A percentile compares a stretch with the other conserved stretches of the same genome.
These are phyloP conservation scores for Podila clonocystis DNA, from an alignment of 192 early-diverging fungal species.

Conservation along the genomic window DNA sequence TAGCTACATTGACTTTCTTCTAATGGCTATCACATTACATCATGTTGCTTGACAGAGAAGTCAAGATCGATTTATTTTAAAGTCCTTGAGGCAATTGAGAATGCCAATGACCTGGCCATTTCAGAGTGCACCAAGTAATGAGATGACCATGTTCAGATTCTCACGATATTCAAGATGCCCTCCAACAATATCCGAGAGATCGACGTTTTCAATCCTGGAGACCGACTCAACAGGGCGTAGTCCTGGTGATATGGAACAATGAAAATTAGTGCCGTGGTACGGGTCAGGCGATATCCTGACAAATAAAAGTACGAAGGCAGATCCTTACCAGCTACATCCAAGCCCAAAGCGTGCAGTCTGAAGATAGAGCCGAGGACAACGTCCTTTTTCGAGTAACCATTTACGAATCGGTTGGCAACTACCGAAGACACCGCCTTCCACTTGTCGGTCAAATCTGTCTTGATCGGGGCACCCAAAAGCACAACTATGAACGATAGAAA, in stretches of 20 bases:
- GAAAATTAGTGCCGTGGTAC: background rate
- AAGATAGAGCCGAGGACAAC: slow-evolving; percentile 63
- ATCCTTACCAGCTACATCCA: slow-evolving; percentile 53
- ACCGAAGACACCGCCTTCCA: slow-evolving; percentile 56
- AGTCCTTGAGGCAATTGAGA: too few species aligned
- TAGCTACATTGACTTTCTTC: too few species aligned
- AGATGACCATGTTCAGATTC: slow-evolving; percentile 46
- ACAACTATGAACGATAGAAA: slow-evolving; percentile 47
- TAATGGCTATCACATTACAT: too few species aligned
- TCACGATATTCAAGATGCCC: slow-evolving; percentile 62
- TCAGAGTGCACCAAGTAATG: slow-evolving; percentile 36
- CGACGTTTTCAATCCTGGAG: slow-evolving; percentile 58
- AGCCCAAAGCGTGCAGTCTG: slow-evolving; percentile 58
- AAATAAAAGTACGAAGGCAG: background rate
- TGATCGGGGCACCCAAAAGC: slow-evolving; percentile 63
- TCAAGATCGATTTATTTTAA: too few species aligned
- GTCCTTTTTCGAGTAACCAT: slow-evolving; percentile 65
- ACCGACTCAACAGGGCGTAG: slow-evolving; percentile 46
- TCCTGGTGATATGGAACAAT: background rate
- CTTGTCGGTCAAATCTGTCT: slow-evolving; percentile 37
- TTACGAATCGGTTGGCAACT: slow-evolving; percentile 60
- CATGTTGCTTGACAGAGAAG: too few species aligned
- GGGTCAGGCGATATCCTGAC: background rate
- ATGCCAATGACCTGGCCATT: background rate
- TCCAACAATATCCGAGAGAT: slow-evolving; percentile 54